These are phyloP conservation scores for Syzygium oleosum DNA, from an alignment of 345 rosid genomes.

Conservation along the genomic window DNA sequence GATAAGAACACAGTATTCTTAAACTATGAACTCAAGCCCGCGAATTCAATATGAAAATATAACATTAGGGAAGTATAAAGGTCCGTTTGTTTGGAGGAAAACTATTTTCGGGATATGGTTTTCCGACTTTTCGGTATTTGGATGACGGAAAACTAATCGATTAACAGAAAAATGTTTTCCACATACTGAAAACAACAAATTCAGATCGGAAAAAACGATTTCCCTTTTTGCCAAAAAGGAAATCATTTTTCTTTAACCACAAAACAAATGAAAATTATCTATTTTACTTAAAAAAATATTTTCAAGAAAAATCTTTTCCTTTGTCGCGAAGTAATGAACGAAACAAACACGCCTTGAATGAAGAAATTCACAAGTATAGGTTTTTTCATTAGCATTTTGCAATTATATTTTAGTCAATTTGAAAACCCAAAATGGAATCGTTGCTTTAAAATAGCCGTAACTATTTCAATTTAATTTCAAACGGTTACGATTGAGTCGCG, in stretches of 20 bases:
- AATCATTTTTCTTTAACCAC: neutral
- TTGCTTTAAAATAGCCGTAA: too few relatives aligned
- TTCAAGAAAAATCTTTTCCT: accelerated
- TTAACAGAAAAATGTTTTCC: accelerated
- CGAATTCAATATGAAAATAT: neutral
- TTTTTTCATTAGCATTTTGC: neutral
- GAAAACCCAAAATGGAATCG: neutral
- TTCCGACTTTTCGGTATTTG: accelerated
- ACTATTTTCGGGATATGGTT: neutral
- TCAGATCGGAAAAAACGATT: neutral
- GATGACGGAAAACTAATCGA: accelerated
- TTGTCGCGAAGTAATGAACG: accelerated
- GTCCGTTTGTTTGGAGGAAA: accelerated
- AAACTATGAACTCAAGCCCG: neutral
- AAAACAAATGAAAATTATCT: neutral
- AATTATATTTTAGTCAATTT: neutral
- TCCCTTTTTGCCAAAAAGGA: accelerated
- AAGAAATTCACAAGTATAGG: neutral
- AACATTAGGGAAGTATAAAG: neutral
- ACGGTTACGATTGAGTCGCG: neutral
- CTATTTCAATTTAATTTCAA: too few relatives aligned
- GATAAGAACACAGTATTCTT: neutral
- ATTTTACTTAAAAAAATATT: neutral
- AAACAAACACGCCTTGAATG: neutral
- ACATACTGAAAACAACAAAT: accelerated